Percentiles rank a stretch among this genome's conserved stretches.
These are phyloP conservation scores for Geranium brycei DNA, from an alignment of 345 rosid genomes.

Conservation along the genomic window DNA sequence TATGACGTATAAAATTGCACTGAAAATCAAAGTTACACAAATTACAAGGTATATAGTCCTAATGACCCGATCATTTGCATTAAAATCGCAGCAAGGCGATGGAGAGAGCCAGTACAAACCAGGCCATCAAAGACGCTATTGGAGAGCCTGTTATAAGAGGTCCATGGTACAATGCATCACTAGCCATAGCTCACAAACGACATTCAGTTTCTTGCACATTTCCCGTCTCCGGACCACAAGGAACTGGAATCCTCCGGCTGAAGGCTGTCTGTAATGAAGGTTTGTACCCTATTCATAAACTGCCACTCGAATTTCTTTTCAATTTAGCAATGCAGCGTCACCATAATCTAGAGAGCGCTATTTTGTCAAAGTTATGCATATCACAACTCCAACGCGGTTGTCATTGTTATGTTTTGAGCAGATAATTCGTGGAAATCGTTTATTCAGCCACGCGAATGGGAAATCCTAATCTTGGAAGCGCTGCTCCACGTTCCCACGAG, in stretches of 20 bases:
- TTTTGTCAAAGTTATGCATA: background rate
- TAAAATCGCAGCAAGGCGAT: slow-evolving; percentile 57
- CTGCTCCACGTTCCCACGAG: slow-evolving; percentile 68
- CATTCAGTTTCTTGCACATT: slow-evolving; percentile 86
- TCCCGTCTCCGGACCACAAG: slow-evolving; percentile 72
- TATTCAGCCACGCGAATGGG: slow-evolving; percentile 57
- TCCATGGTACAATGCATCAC: slow-evolving; percentile 93
- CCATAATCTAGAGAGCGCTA: background rate
- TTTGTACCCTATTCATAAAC: slow-evolving; percentile 11
- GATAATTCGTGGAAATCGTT: slow-evolving; percentile 45
- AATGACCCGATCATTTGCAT: slow-evolving; percentile 8
- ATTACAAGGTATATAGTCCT: background rate
- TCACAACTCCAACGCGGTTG: background rate
- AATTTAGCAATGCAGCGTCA: no score
- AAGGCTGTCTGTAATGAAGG: slow-evolving; percentile 82
- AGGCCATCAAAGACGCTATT: slow-evolving; percentile 57
- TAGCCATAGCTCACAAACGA: slow-evolving; percentile 82
- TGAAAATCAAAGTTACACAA: background rate
- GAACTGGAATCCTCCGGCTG: slow-evolving; percentile 60
- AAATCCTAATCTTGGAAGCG: slow-evolving; percentile 79
- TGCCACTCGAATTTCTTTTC: background rate
- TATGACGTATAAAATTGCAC: no score
- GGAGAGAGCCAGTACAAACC: slow-evolving; percentile 64
- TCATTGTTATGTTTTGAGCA: slow-evolving; percentile 13
- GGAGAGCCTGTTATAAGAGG: slow-evolving; percentile 93